These are phyloP conservation scores for Oxytropis ochrocephala DNA, from an alignment of 306 rosid genomes.

Conservation along the genomic window DNA sequence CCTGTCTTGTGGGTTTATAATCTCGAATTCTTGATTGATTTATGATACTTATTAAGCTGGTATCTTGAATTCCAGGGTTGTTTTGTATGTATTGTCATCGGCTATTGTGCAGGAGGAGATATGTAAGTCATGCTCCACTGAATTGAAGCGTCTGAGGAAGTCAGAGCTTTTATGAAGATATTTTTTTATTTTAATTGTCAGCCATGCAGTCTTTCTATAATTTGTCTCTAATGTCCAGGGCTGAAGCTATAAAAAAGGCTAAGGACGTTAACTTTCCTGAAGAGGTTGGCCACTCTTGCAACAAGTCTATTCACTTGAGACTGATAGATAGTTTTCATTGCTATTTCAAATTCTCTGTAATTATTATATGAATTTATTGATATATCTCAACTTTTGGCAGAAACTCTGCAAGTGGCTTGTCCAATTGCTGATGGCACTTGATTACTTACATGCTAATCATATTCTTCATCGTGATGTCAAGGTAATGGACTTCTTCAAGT, in stretches of 20 bases:
- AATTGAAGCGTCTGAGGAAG: constrained; percentile 12
- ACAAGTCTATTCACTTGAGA: neutral
- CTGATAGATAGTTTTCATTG: constrained; percentile 12
- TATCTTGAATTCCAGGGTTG: constrained; percentile 70
- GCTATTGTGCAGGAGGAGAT: constrained; percentile 97
- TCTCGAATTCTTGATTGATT: constrained; percentile 17
- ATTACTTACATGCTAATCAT: constrained; percentile 84
- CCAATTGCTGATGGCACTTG: constrained; percentile 94
- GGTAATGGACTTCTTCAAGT: constrained; percentile 40
- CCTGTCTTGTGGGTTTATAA: neutral
- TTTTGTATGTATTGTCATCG: constrained; percentile 87
- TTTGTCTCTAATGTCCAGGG: constrained; percentile 47
- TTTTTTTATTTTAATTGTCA: constrained; percentile 12
- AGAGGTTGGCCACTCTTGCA: constrained; percentile 51
- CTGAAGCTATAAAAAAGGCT: constrained; percentile 73
- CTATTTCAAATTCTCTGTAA: neutral
- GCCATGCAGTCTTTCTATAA: neutral
- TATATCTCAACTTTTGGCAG: constrained; percentile 30
- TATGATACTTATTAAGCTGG: constrained; percentile 13
- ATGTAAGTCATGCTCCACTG: constrained; percentile 53
- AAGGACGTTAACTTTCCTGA: constrained; percentile 66
- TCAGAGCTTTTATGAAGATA: neutral
- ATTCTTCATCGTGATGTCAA: constrained; percentile 97
- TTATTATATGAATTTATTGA: neutral
- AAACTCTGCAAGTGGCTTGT: constrained; percentile 97